Base-by-base conservation (phyloP, 345 rosid species). In the Aquilaria sinensis region DNA sequence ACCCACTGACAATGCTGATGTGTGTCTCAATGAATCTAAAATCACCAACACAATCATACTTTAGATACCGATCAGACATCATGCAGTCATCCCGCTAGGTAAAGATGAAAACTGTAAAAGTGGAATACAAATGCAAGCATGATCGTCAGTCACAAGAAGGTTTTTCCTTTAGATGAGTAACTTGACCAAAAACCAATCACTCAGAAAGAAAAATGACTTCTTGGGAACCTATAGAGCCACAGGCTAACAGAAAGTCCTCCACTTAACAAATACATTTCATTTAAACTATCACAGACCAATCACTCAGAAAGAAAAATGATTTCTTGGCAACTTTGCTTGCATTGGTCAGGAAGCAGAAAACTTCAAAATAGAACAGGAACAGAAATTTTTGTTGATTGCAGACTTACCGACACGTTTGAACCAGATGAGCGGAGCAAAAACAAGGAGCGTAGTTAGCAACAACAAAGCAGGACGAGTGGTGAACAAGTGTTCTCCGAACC, bases 401-500 rank as follows among this genome's bases (percentile, higher is more conserved):
- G 58, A 23, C 75, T 62, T 67, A 86, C 92, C 92, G 15, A 86
- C 82, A 33, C 83, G 83, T 63, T 78, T 83, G 67, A 83, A 77
- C 3, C 83, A 86, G 68, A 83, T 70, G 49, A 86, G 84, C 51
- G 89, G 92, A 57, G 74, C 72, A 37, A 83, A 79, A 54, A 86
- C 85, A 30, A 83, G 57, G 59, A 81, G 66, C 2, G 81, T 72
- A 51, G 87, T 81, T 50, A 74, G 74, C n/a, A 80, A 58, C 55
- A 86, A 72, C 80, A 81, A 68, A 56, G 72, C 48, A 16, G 68
- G 76, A 14, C 85, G 83, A 10, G 82, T 43, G 31, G 85, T 83
- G 85, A 80, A 86, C 87, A 85, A 78, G 13, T 70, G 77, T 51
- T 65, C 78, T 67, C 85, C 83, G 37, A 81, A 62, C 89, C 89